Conservation (phyloP, 495 filamentous ascomycete genomes). For the Parachaetomium inaequale region DNA sequence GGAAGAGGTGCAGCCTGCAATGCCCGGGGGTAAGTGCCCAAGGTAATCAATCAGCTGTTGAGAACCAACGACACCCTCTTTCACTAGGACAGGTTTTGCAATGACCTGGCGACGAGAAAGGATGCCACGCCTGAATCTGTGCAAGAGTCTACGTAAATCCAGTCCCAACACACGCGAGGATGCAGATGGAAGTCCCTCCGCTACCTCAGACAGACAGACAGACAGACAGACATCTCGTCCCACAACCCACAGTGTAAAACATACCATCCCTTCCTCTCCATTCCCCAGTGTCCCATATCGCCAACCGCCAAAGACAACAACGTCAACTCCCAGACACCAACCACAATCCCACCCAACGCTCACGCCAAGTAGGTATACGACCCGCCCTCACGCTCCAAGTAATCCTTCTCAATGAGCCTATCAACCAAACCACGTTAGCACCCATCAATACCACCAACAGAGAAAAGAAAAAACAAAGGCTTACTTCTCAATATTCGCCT, state of each 20-base stretch:
- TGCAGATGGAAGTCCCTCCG: too few relatives aligned
- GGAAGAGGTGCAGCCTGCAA: too few relatives aligned
- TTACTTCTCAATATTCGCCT: slow-evolving; percentile 93
- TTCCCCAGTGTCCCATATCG: background rate
- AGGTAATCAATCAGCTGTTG: background rate
- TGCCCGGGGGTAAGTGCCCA: too few relatives aligned
- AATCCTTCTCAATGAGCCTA: slow-evolving; percentile 50
- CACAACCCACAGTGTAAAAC: background rate
- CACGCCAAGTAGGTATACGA: slow-evolving; percentile 80
- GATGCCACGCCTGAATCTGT: background rate
- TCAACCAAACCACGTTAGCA: slow-evolving; percentile 2
- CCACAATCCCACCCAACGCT: background rate
- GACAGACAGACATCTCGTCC: background rate
- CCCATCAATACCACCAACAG: background rate
- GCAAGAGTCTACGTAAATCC: background rate
- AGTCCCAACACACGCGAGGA: background rate
- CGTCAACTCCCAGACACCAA: background rate
- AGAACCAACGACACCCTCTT: background rate
- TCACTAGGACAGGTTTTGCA: background rate
- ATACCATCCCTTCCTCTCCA: background rate
- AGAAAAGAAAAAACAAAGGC: slow-evolving; percentile 29
- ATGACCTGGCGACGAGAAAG: background rate
- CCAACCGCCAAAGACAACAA: background rate
- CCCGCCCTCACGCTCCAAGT: slow-evolving; percentile 81
- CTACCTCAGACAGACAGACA: background rate